Percentiles rank a stretch among this genome's conserved stretches.
Conservation (phyloP, 1,284 basidiomycete genomes). For the Ceratobasidium sp. region DNA sequence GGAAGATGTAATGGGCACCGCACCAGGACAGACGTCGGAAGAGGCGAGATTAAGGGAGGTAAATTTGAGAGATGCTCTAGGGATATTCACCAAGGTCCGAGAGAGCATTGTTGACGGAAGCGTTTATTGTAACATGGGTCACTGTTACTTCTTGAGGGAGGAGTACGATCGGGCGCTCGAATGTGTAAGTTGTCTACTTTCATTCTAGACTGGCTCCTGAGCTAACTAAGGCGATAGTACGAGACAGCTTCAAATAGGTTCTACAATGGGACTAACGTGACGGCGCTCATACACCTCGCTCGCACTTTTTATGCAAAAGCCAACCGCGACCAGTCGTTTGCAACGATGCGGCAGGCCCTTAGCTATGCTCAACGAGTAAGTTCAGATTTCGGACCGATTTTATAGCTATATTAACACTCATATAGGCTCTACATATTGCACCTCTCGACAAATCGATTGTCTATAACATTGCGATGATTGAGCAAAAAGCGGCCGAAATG, state of each 20-base stretch:
- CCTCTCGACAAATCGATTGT: slow-evolving; percentile 89
- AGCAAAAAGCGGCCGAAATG: slow-evolving; percentile 94
- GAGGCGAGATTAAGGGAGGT: slow-evolving; percentile 71
- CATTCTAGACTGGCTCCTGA: not conserved
- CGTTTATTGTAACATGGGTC: slow-evolving; percentile 95
- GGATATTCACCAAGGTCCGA: slow-evolving; percentile 88
- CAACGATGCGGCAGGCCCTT: slow-evolving; percentile 83
- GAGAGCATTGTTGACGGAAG: slow-evolving; percentile 88
- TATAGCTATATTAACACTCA: not conserved
- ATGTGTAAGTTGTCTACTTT: slow-evolving; percentile 73
- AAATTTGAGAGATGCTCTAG: slow-evolving; percentile 75
- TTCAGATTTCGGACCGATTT: slow-evolving; percentile 32
- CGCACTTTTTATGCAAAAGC: slow-evolving; percentile 94
- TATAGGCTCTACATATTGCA: slow-evolving; percentile 82
- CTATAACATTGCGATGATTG: slow-evolving; percentile 97
- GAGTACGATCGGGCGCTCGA: slow-evolving; percentile 96
- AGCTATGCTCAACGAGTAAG: slow-evolving; percentile 81
- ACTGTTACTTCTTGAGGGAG: slow-evolving; percentile 90
- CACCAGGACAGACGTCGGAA: slow-evolving; percentile 65
- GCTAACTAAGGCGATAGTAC: slow-evolving; percentile 69
- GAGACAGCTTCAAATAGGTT: slow-evolving; percentile 86
- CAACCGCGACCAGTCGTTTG: slow-evolving; percentile 85
- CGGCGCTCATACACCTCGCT: slow-evolving; percentile 85
- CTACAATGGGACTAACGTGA: slow-evolving; percentile 77
- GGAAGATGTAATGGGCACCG: slow-evolving; percentile 85